Percentiles rank a stretch among this genome's conserved stretches.
phyloP scores from a whole-genome alignment of 148 eudicot species.

The Persicaria maculosa region DNA sequence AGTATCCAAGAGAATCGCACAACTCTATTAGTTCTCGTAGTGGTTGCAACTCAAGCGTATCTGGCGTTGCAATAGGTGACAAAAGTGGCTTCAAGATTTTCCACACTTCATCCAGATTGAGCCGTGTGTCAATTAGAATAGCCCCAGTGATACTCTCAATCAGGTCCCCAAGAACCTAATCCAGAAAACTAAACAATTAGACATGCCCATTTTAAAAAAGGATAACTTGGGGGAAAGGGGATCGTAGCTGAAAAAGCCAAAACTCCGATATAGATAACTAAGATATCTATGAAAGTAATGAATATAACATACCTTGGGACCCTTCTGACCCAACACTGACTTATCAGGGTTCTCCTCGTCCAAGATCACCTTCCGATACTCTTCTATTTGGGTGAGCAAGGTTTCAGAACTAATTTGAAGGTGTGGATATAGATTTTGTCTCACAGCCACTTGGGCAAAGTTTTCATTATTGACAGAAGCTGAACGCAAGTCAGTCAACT shows the following conservation, averaged over 20 bases:
- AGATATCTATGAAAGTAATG: not conserved
- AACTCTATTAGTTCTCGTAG: conserved; percentile 64
- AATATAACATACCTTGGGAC: conserved; percentile 48
- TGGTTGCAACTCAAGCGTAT: conserved; percentile 82
- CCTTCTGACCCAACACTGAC: conserved; percentile 39
- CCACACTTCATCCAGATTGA: conserved; percentile 80
- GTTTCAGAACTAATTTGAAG: conserved; percentile 56
- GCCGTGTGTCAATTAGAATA: conserved; percentile 68
- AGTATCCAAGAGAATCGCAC: conserved; percentile 80
- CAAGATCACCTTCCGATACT: conserved; percentile 44
- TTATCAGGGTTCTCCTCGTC: conserved; percentile 26
- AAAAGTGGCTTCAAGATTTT: conserved; percentile 59
- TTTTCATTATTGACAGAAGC: conserved; percentile 91
- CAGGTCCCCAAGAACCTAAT: conserved; percentile 78
- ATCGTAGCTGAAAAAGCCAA: not conserved
- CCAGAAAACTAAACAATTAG: conserved; percentile 4
- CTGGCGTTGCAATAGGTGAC: conserved; percentile 93
- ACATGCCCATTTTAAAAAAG: not conserved
- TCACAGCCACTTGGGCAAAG: conserved; percentile 78
- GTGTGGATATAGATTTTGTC: conserved; percentile 54
- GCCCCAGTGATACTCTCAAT: conserved; percentile 96
- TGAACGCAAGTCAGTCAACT: conserved; percentile 86
- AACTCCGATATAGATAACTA: not conserved
- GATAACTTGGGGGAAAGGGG: not conserved
- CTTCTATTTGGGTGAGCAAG: conserved; percentile 44